A percentile compares a stretch with the other conserved stretches of the same genome.
phyloP scores from a whole-genome alignment of 805 yeast species.

The Candida suzukii region DNA sequence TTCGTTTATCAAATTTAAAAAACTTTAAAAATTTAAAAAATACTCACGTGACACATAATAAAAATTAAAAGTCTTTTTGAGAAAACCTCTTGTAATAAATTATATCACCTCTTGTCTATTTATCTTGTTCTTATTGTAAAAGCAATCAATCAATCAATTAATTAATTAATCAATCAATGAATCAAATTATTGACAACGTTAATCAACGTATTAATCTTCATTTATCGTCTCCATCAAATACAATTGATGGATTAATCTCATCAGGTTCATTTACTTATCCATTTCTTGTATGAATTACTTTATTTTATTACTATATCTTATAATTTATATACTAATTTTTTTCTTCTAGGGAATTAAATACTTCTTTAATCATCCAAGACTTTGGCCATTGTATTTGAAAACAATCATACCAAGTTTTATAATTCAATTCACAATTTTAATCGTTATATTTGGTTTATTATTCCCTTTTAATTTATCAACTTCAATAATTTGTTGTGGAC shows the following conservation, averaged over 20 bases:
- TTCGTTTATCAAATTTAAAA: too few species aligned
- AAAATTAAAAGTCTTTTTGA: too few species aligned
- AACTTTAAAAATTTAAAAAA: too few species aligned
- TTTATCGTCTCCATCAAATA: not conserved
- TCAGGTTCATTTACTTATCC: not conserved
- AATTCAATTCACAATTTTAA: conserved; percentile 13
- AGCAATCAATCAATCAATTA: not conserved
- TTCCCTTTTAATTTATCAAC: conserved; percentile 17
- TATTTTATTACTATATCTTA: not conserved
- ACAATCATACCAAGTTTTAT: conserved; percentile 15
- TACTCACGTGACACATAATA: too few species aligned
- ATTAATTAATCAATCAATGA: not conserved
- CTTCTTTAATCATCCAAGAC: conserved; percentile 15
- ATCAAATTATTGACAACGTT: not conserved
- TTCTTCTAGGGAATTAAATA: conserved; percentile 21
- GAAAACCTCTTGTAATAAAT: too few species aligned
- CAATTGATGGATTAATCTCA: not conserved
- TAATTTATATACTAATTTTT: not conserved
- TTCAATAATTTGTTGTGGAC: conserved; percentile 9
- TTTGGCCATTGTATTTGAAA: conserved; percentile 20
- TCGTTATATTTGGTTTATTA: conserved; percentile 11
- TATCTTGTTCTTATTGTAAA: not conserved
- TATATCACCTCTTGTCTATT: too few species aligned
- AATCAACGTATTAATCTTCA: not conserved
- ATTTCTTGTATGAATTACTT: not conserved